Evolutionary conservation across 2,329 filamentous ascomycete species (phyloP), one percentile per base, ranked within the genome.

Genomic region (Colletotrichum truncatum): DNA sequence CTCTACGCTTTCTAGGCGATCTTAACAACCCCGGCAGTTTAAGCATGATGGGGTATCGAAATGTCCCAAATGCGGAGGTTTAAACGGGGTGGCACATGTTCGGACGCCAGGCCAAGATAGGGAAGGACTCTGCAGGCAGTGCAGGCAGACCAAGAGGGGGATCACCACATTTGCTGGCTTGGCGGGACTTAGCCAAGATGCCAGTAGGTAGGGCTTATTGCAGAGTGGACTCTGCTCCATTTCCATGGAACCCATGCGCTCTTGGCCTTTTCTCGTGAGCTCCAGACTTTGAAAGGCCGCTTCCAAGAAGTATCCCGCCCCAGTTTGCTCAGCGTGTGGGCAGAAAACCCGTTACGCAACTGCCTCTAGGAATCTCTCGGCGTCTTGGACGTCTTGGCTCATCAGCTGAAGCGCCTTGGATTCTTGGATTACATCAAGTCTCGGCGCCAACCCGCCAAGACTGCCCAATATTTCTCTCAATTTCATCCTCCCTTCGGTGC

Each of bases 401-500:
- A 46, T 56, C 58, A 65, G 62, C 62, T 49, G 28, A 49, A 45
- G 36, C 49, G 36, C 14, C 46, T 61, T 56, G 48, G 43, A 28
- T 30, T 53, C 57, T 62, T 65, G 57, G 62, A 65, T 65, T 65
- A 62, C 62, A 65, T 65, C 57, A 56, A 61, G 57, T 52, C 49
- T 55, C 57, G 34, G 62, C 49, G 49, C 49, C 62, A 49, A 62
- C n/a, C 23, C 25, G 39, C 25, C 21, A n/a, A n/a, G n/a, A n/a
- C 25, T 49, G 57, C 43, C 62, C 55, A 65, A 41, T 57, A 60
- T 36, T 32, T 38, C 36, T 61, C 30, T 25, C 26, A 53, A 61
- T 64, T 48, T 54, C 39, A 43, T 28, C 21, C 39, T 49, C 48
- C 39, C 61, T 54, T 49, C 39, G 39, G 39, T 41, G 32, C 6